Conservation (phyloP, 2,329 filamentous ascomycete genomes). For the Xylariaceae sp. region DNA sequence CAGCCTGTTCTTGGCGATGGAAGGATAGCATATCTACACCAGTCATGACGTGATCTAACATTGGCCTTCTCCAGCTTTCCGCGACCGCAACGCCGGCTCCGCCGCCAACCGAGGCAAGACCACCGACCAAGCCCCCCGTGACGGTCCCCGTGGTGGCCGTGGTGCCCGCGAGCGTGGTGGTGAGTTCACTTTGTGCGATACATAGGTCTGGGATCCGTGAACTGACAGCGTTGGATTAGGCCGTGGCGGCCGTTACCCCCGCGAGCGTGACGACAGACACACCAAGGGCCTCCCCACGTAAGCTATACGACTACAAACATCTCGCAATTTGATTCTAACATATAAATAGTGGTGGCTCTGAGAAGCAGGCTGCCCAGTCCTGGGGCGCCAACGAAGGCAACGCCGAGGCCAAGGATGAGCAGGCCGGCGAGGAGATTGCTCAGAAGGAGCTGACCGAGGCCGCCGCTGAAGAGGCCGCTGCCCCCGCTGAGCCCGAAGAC, state of each 20-base stretch:
- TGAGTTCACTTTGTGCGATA: constrained; percentile 32
- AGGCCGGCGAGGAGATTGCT: constrained; percentile 84
- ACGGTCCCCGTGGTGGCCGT: constrained; percentile 55
- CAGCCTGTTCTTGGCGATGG: constrained; percentile 9
- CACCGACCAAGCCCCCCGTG: constrained; percentile 60
- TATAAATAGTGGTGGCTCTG: constrained; percentile 56
- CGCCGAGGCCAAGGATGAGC: constrained; percentile 85
- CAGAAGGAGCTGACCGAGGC: constrained; percentile 75
- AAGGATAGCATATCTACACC: constrained; percentile 1
- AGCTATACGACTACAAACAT: constrained; percentile 22
- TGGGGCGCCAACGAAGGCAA: constrained; percentile 82
- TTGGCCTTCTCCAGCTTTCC: constrained; percentile 61
- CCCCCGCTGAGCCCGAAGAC: constrained; percentile 64
- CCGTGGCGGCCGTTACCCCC: constrained; percentile 49
- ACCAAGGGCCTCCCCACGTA: constrained; percentile 45
- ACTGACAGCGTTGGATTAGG: constrained; percentile 35
- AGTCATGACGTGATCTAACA: background rate
- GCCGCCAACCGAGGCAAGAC: constrained; percentile 77
- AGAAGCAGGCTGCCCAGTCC: constrained; percentile 82
- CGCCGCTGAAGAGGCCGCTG: constrained; percentile 40
- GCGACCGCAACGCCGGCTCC: constrained; percentile 76
- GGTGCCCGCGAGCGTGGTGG: constrained; percentile 59
- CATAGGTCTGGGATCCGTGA: background rate
- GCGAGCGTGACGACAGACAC: constrained; percentile 54
- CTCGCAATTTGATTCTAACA: constrained; percentile 4